A percentile compares a stretch with the other conserved stretches of the same genome.
Evolutionary conservation across 768 basidiomycete genomes (phyloP).

Genomic region (Tulasnella sp.): DNA sequence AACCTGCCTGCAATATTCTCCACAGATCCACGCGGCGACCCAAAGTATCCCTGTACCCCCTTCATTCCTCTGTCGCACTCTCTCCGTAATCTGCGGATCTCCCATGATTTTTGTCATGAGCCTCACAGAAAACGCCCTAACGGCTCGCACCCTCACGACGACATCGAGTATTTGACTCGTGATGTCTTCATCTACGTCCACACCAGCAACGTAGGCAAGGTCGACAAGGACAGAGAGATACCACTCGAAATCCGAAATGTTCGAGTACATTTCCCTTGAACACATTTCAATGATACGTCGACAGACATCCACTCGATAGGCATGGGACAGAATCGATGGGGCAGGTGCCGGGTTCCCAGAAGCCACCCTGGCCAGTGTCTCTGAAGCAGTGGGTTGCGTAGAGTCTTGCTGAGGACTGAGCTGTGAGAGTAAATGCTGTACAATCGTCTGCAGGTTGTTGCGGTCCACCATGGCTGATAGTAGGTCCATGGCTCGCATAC

Average conservation of each 20-base stretch:
- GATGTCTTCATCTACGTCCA: constrained; percentile 64
- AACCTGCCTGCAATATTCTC: constrained; percentile 81
- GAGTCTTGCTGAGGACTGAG: constrained; percentile 51
- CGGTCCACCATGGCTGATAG: constrained; percentile 86
- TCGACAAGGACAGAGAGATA: constrained; percentile 91
- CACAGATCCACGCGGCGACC: constrained; percentile 95
- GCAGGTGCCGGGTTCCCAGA: constrained; percentile 20
- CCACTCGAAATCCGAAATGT: constrained; percentile 93
- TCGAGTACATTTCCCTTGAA: constrained; percentile 71
- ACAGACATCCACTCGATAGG: constrained; percentile 76
- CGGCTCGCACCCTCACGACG: constrained; percentile 64
- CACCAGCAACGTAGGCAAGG: constrained; percentile 75
- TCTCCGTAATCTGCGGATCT: constrained; percentile 63
- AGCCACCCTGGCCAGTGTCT: constrained; percentile 20
- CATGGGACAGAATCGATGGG: constrained; percentile 59
- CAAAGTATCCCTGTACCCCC: constrained; percentile 78
- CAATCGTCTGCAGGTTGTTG: constrained; percentile 76
- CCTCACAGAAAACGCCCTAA: constrained; percentile 68
- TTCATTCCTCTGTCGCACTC: constrained; percentile 42
- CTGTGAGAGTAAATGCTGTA: constrained; percentile 81
- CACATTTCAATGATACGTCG: constrained; percentile 80
- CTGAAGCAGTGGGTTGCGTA: constrained; percentile 34
- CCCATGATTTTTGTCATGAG: constrained; percentile 71
- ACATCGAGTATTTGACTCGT: constrained; percentile 81
- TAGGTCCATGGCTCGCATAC: constrained; percentile 90